Base-by-base conservation (phyloP, 495 filamentous ascomycete species). In the Antarctomyces pellizariae region DNA sequence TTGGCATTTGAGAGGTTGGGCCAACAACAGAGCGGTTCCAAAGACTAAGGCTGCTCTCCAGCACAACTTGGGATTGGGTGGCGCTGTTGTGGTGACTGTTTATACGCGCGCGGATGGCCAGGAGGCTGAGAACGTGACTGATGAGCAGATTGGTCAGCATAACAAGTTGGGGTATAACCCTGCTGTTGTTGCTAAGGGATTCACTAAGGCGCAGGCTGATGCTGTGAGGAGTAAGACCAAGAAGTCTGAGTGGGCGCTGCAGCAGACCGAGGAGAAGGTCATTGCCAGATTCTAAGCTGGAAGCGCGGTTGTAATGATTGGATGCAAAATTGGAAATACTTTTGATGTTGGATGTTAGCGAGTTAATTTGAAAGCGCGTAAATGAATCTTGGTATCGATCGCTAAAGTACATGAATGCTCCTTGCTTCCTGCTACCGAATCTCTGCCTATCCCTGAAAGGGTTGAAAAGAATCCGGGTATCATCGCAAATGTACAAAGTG, bases 1-100 rank as follows among this genome's bases (percentile, higher is more conserved):
- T 13, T 97, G 86, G 86, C 86, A 97, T 36, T 54, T 97, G 42
- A 57, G 86, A 24, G 86, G 86, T 2, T 93, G 86, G 86, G 86
- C 84, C 7, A 90, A 82, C 41, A 93, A 97, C 51, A 59, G 86
- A 14, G 49, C 66, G 5, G 65, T 80, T 5, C 50, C 59, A 9
- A 62, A 64, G 9, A 77, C 80, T 0, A 59, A 47, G 25, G 66
- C 59, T 22, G 75, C 76, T 23, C 47, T 97, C 48, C 86, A 93
- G 53, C 86, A 97, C 47, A 97, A 97, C 42, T 53, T 97, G 2
- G 86, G 86, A 0, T 53, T 97, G 13, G 86, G 86, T 1, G 86
- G 86, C 31, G 86, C 84, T 2, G 80, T 68, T 2, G 82, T 97
- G 0, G 75, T 84, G 9, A 86, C 79, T 3, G 71, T 93, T 2